Conservation (phyloP, 2,329 filamentous ascomycete species). For the Stemphylium lycopersici region DNA sequence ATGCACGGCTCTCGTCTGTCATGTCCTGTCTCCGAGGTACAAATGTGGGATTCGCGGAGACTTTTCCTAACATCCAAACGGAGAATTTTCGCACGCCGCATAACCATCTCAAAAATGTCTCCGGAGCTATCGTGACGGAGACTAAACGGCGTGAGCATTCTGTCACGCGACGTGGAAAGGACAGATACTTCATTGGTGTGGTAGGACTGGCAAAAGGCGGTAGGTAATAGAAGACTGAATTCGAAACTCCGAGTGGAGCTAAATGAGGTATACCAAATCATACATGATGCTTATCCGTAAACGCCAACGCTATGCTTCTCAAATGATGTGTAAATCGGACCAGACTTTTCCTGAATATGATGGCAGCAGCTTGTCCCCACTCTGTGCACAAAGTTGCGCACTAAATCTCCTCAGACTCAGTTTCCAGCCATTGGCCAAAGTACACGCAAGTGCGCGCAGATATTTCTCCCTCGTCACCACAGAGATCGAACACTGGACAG, state of each 20-base stretch:
- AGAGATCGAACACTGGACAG: slow-evolving; percentile 93
- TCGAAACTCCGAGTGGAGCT: neutral
- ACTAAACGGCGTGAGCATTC: too few relatives aligned
- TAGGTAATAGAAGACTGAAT: neutral
- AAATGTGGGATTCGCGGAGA: too few relatives aligned
- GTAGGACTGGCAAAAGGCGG: neutral
- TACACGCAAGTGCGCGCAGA: slow-evolving; percentile 91
- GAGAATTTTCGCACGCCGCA: too few relatives aligned
- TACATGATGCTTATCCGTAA: neutral
- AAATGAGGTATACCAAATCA: neutral
- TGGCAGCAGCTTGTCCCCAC: neutral
- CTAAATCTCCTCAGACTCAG: slow-evolving; percentile 34
- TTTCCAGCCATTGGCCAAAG: slow-evolving; percentile 78
- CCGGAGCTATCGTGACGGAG: too few relatives aligned
- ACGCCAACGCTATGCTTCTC: slow-evolving; percentile 8
- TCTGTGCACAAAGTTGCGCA: neutral
- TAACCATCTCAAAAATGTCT: too few relatives aligned
- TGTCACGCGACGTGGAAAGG: too few relatives aligned
- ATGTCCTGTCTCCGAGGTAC: too few relatives aligned
- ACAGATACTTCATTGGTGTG: neutral
- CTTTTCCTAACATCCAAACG: too few relatives aligned
- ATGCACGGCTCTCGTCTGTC: too few relatives aligned
- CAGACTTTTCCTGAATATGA: neutral
- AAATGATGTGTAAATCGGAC: neutral
- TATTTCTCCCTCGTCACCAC: slow-evolving; percentile 87